Conservation (phyloP, 164 flowering plant genomes). For the Macadamia integrifolia region DNA sequence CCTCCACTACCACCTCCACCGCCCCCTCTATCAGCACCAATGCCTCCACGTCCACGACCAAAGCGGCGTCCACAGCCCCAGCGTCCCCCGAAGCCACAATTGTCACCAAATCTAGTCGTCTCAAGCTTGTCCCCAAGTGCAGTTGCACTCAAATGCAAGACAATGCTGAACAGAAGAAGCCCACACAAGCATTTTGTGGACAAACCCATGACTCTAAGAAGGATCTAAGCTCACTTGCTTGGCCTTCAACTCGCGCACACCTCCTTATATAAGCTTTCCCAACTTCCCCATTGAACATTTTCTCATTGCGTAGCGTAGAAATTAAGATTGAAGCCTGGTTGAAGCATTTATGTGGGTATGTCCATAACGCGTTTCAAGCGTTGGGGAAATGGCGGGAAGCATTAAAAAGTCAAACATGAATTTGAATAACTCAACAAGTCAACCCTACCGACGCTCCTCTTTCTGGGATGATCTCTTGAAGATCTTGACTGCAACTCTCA, state of each 20-base stretch:
- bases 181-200: slow-evolving; percentile 26
- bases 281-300: not conserved
- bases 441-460: not conserved
- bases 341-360: not conserved
- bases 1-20: slow-evolving; percentile 6
- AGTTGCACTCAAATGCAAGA: slow-evolving; percentile 28
- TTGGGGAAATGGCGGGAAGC: slow-evolving; percentile 30
- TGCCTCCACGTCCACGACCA: slow-evolving; percentile 4
- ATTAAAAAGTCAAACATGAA: slow-evolving; percentile 13
- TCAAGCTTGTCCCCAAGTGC: slow-evolving; percentile 30
- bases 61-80: slow-evolving; percentile 5
- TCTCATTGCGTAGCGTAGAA: not conserved
- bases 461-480: no score
- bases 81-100: slow-evolving; percentile 7
- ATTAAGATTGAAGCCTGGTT: not conserved
- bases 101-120: not conserved
- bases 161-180: slow-evolving; percentile 24
- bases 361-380: slow-evolving; percentile 27
- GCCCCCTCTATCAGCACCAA: not conserved
- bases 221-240: not conserved
- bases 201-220: slow-evolving; percentile 15
- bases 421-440: not conserved
- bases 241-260: not conserved
- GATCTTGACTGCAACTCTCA: no score
- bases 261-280: not conserved